Evolutionary conservation across 1,284 basidiomycete genomes (phyloP).

Genomic region (Cystobasidium pallidum): DNA sequence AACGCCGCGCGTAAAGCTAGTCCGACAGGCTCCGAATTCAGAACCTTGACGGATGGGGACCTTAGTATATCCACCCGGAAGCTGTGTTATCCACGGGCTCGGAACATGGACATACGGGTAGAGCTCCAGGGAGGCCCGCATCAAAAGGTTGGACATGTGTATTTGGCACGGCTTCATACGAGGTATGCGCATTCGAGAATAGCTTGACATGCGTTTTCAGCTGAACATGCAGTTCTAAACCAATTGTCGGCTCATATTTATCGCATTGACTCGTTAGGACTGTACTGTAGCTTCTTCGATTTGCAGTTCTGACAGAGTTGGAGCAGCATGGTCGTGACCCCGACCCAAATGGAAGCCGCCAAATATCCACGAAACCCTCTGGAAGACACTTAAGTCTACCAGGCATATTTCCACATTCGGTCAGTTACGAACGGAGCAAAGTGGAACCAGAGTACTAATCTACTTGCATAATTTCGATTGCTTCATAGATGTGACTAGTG

Average conservation of each 20-base stretch:
- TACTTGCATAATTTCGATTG: neutral
- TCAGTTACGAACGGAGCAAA: no score
- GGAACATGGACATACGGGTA: slow-evolving; percentile 68
- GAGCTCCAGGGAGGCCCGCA: slow-evolving; percentile 87
- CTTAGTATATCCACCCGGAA: neutral
- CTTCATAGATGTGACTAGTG: no score
- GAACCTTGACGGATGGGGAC: slow-evolving; percentile 60
- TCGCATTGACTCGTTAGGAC: neutral
- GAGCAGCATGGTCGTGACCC: neutral
- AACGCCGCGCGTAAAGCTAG: slow-evolving; percentile 80
- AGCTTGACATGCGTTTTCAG: slow-evolving; percentile 84
- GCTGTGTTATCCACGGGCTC: neutral
- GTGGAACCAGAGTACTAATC: no score
- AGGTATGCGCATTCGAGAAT: slow-evolving; percentile 76
- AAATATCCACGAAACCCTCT: neutral
- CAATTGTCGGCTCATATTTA: slow-evolving; percentile 62
- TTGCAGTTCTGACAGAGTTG: neutral
- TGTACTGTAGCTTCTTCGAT: slow-evolving; percentile 13
- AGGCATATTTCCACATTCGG: neutral
- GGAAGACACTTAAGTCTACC: neutral
- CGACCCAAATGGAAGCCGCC: neutral
- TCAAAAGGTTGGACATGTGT: slow-evolving; percentile 80
- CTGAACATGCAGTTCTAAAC: slow-evolving; percentile 95
- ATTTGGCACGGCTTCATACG: slow-evolving; percentile 67
- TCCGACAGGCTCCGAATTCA: slow-evolving; percentile 79